Conservation (phyloP, 331 rosid genomes). For the Quercus lobata region DNA sequence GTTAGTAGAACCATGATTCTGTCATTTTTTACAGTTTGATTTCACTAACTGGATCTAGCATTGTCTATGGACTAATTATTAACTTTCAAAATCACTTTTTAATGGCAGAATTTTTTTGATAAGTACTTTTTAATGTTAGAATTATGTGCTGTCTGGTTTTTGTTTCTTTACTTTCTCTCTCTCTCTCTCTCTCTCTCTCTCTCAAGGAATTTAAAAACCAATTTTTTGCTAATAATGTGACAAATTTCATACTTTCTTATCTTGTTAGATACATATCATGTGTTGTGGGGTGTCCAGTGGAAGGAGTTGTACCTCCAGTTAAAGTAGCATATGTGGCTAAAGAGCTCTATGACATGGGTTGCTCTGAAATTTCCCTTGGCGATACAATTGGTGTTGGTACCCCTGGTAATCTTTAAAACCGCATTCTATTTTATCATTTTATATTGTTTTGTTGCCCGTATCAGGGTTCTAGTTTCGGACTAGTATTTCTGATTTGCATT, state of each 20-base stretch:
- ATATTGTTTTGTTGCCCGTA: neutral
- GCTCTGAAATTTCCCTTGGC: slow-evolving; percentile 89
- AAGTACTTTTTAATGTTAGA: neutral
- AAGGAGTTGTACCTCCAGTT: slow-evolving; percentile 70
- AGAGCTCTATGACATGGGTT: slow-evolving; percentile 76
- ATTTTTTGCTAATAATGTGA: slow-evolving; percentile 5
- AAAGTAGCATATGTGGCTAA: slow-evolving; percentile 83
- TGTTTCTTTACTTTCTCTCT: neutral
- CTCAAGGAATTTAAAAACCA: neutral
- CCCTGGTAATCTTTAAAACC: slow-evolving; percentile 58
- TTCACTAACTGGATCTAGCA: neutral
- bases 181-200: neutral
- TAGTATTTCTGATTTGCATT: neutral
- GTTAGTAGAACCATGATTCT: neutral
- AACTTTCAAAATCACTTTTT: neutral
- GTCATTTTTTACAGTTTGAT: neutral
- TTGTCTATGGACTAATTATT: neutral
- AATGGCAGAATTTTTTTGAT: neutral
- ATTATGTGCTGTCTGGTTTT: neutral
- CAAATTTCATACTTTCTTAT: neutral
- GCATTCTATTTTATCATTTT: neutral
- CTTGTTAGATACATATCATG: slow-evolving; percentile 74
- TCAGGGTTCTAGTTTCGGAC: slow-evolving; percentile 6
- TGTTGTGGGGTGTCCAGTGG: slow-evolving; percentile 90
- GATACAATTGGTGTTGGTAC: slow-evolving; percentile 96